Base-by-base conservation (phyloP, 2,329 filamentous ascomycete genomes). In the Lachnellula suecica region DNA sequence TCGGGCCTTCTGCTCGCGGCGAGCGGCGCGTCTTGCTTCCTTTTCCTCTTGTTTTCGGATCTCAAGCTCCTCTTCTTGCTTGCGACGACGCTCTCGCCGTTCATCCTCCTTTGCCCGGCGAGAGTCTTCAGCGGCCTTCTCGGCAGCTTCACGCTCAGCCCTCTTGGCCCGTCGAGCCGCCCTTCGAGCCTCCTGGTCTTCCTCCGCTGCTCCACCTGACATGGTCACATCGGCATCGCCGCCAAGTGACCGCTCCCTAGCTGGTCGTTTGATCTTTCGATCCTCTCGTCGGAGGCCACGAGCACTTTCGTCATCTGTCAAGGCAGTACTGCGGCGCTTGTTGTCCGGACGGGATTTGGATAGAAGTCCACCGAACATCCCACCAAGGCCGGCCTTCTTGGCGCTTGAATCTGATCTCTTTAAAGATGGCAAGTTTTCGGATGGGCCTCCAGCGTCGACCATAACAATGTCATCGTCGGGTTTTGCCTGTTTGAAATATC, bases 381-480 rank as follows among this genome's bases (percentile, higher is more conserved):
- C 78, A 23, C 79, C 74, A 22, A 86, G 68, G 4, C 78, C 77
- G 47, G 82, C 70, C 64, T 84, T 87, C 66, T 82, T 85, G 3
- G 83, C 76, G 49, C 73, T 79, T 4, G 85, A 86, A 59, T 78
- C 82, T 34, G 83, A 80, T 44, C 85, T 80, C 64, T 80, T 83
- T 43, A 84, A 50, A 17, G 54, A 25, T 27, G 57, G 49, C 17
- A 51, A 37, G 29, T 54, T 57, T 29, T 66, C 64, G 31, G 80
- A 74, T 4, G 79, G 70, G 25, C 78, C 77, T 42, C 68, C 69
- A 23, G 68, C 69, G 58, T 86, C 78, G 37, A 81, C 74, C 75
- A 85, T 79, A 45, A 82, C 74, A 51, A 82, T 72, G 61, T 86
- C 83, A 44, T 87, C 82, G 58, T 88, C 84, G 53, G 83, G 79